Percentiles rank a stretch among this genome's conserved stretches.
Conservation (phyloP, 2,329 filamentous ascomycete species). For the Sporothrix brunneoviolacea region DNA sequence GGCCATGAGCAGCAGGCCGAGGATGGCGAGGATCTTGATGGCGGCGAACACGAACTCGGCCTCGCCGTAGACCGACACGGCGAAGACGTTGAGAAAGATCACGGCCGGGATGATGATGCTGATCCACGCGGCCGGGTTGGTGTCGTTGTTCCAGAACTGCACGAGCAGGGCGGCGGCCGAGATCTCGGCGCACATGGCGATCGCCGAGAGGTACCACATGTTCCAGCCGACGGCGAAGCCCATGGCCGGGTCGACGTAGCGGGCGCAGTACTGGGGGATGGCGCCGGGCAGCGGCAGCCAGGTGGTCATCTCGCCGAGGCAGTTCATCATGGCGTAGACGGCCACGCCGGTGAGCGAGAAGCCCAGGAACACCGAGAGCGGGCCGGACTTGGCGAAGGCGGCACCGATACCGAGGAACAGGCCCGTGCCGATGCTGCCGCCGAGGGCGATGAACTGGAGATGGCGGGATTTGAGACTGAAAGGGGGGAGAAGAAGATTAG, state of each 20-base stretch:
- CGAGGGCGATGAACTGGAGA: conserved; percentile 41
- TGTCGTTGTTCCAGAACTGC: conserved; percentile 34
- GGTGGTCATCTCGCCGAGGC: conserved; percentile 52
- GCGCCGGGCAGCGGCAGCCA: conserved; percentile 53
- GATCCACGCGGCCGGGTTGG: conserved; percentile 35
- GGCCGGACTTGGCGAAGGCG: conserved; percentile 36
- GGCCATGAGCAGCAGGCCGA: conserved; percentile 52
- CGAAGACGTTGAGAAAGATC: conserved; percentile 42
- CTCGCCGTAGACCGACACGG: conserved; percentile 46
- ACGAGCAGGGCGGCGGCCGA: conserved; percentile 40
- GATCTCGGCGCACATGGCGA: conserved; percentile 39
- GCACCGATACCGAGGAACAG: conserved; percentile 42
- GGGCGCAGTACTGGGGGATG: conserved; percentile 42
- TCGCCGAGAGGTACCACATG: conserved; percentile 44
- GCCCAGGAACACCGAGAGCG: conserved; percentile 35
- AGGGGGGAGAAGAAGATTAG: too few species aligned
- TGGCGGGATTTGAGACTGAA: conserved; percentile 36
- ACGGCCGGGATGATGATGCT: conserved; percentile 43
- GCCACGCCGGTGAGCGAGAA: conserved; percentile 38
- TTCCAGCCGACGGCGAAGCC: conserved; percentile 46
- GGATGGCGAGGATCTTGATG: conserved; percentile 54
- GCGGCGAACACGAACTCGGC: conserved; percentile 32
- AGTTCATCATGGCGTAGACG: conserved; percentile 34
- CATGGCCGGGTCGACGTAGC: conserved; percentile 41
- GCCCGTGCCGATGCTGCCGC: conserved; percentile 43